Conservation (phyloP, 768 basidiomycete species). For the Mycena amicta region DNA sequence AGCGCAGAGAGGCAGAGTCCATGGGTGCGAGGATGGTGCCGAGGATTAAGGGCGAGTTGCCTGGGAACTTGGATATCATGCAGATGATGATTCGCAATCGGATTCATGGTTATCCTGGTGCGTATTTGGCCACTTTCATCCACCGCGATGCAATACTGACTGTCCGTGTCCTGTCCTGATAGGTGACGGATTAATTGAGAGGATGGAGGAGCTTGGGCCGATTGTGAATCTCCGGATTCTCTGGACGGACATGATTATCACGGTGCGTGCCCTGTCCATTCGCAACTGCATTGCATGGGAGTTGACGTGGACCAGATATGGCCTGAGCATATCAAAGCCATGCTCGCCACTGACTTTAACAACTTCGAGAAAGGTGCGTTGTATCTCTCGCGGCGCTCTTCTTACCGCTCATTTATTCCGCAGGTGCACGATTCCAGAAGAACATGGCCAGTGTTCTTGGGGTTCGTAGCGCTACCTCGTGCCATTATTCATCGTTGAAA, state of each 20-base stretch:
- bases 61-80: conserved; percentile 34
- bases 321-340: conserved; percentile 28
- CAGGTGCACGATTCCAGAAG: conserved; percentile 24
- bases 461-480: neutral
- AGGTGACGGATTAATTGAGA: conserved; percentile 12
- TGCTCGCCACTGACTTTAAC: conserved; percentile 30
- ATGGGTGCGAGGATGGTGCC: conserved; percentile 31
- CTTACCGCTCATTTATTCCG: neutral
- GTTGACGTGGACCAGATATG: conserved; percentile 1
- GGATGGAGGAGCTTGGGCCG: conserved; percentile 10
- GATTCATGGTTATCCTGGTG: conserved; percentile 36
- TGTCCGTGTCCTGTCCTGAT: neutral
- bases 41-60: conserved; percentile 13
- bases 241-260: conserved; percentile 24
- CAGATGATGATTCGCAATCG: conserved; percentile 24
- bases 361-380: conserved; percentile 31
- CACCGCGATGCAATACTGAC: neutral
- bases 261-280: conserved; percentile 6
- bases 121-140: too few species aligned
- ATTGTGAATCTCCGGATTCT: conserved; percentile 23
- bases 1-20: conserved; percentile 14
- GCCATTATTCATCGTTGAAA: neutral
- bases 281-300: neutral
- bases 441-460: conserved; percentile 16
- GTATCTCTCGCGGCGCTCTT: neutral